phyloP scores from a whole-genome alignment of 2,329 filamentous ascomycete species.

The Fusarium brevicatenulatum region DNA sequence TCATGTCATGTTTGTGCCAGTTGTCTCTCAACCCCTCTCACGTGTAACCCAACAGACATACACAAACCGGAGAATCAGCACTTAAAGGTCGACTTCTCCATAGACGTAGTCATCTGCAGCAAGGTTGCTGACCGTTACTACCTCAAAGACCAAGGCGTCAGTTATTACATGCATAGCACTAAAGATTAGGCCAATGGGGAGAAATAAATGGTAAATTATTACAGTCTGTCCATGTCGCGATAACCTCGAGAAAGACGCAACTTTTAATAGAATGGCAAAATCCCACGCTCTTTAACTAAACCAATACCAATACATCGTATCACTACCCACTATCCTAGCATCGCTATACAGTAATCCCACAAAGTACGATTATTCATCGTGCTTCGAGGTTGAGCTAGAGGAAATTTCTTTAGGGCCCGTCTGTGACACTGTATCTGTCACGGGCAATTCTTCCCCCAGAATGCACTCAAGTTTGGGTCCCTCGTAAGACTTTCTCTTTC shows the following conservation, averaged over 20 bases:
- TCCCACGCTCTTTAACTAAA: not conserved
- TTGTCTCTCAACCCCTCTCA: not conserved
- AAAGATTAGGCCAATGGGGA: rapidly evolving
- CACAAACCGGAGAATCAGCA: too few relatives aligned
- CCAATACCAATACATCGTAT: not conserved
- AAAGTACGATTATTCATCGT: not conserved
- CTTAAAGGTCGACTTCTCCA: too few relatives aligned
- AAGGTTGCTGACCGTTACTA: not conserved
- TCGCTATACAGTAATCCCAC: not conserved
- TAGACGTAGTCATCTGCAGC: not conserved
- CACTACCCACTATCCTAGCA: not conserved
- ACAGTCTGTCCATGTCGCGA: not conserved
- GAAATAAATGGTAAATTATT: not conserved
- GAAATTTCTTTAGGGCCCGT: not conserved
- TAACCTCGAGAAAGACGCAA: not conserved
- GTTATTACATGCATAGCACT: not conserved
- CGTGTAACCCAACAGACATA: not conserved
- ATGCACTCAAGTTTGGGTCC: conserved; percentile 36
- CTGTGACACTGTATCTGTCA: conserved; percentile 9
- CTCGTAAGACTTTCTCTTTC: conserved; percentile 32
- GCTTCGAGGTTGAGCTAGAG: conserved; percentile 19
- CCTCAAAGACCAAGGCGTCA: not conserved
- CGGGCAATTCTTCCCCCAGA: conserved; percentile 30
- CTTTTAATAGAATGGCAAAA: not conserved
- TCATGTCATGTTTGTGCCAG: not conserved